Conservation (phyloP, 495 filamentous ascomycete species). For the Pseudomonodictys pantanalensis region DNA sequence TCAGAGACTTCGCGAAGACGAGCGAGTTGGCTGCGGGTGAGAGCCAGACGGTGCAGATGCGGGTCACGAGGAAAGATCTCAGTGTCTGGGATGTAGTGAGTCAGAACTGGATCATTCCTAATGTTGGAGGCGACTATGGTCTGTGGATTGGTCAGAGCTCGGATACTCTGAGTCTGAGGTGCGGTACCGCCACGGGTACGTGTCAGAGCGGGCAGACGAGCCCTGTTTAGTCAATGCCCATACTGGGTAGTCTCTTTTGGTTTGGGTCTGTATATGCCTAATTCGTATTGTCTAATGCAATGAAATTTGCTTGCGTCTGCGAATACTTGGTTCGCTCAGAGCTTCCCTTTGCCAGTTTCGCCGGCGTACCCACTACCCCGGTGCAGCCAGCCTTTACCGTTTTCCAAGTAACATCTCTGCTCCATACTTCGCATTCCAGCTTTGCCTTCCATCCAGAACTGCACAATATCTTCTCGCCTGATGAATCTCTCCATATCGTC, state of each 20-base stretch:
- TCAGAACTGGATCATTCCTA: constrained; percentile 54
- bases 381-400: constrained; percentile 37
- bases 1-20: constrained; percentile 67
- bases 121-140: constrained; percentile 27
- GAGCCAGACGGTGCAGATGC: constrained; percentile 49
- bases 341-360: neutral
- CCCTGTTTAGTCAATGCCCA: constrained; percentile 9
- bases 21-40: constrained; percentile 43
- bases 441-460: constrained; percentile 26
- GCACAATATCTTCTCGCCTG: constrained; percentile 17
- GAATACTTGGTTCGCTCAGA: neutral
- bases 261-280: neutral
- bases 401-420: constrained; percentile 27
- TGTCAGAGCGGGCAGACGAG: constrained; percentile 17
- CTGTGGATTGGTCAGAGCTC: constrained; percentile 29
- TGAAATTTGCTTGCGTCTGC: neutral
- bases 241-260: neutral
- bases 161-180: constrained; percentile 23
- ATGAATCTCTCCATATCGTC: constrained; percentile 27
- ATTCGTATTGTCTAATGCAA: neutral
- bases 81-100: constrained; percentile 62
- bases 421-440: constrained; percentile 22
- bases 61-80: constrained; percentile 62
- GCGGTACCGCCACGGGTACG: constrained; percentile 5
- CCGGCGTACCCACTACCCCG: constrained; percentile 11